Conservation (phyloP, 140 eudicot genomes). For the Cichorium intybus region DNA sequence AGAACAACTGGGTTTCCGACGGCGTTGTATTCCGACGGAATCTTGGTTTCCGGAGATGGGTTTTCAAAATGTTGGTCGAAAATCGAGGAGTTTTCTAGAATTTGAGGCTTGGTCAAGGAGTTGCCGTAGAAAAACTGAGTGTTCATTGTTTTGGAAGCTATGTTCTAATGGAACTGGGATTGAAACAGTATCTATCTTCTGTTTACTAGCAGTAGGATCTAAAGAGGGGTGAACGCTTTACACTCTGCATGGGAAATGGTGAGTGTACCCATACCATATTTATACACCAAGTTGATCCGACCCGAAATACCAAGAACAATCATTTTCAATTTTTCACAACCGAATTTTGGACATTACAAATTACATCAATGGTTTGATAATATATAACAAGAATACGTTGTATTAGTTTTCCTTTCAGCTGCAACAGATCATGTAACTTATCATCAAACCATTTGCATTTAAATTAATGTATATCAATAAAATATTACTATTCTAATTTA, state of each 20-base stretch:
- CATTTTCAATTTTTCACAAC: not conserved
- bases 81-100: not conserved
- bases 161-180: slow-evolving; percentile 3
- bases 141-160: slow-evolving; percentile 14
- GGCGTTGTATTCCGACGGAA: not conserved
- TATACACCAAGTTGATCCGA: slow-evolving; percentile 14
- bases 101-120: slow-evolving; percentile 8
- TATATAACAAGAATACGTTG: no score
- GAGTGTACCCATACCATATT: slow-evolving; percentile 5
- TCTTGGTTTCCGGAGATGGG: slow-evolving; percentile 9
- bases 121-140: slow-evolving; percentile 19
- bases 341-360: not conserved
- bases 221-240: not conserved
- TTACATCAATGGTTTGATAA: no score
- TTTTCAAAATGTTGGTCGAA: slow-evolving; percentile 10
- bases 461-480: no score
- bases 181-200: not conserved
- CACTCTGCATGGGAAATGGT: not conserved
- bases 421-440: no score
- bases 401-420: no score
- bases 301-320: not conserved
- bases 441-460: no score
- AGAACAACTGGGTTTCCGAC: slow-evolving; percentile 36
- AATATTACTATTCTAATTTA: no score
- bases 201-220: not conserved